Evolutionary conservation across 345 rosid genomes (phyloP).

Genomic region (Salix brachista): DNA sequence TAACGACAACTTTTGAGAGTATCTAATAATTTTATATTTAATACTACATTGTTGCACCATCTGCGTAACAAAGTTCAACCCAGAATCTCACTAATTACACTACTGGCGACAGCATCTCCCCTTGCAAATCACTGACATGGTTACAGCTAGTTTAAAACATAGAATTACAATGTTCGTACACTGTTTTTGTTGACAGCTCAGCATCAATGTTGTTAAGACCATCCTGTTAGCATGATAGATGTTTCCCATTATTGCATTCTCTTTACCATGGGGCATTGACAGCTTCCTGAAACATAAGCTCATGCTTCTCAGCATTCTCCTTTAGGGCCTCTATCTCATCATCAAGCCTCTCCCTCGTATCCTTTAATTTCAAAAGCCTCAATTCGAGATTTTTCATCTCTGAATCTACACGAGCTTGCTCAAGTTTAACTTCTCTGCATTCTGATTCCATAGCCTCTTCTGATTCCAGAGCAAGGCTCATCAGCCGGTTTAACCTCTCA

Average conservation of each 20-base stretch:
- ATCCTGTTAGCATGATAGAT: neutral
- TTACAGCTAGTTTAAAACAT: conserved; percentile 6
- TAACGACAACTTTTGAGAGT: no score
- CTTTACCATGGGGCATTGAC: conserved; percentile 35
- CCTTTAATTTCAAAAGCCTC: conserved; percentile 24
- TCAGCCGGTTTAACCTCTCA: conserved; percentile 29
- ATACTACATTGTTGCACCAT: neutral
- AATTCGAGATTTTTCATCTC: conserved; percentile 30
- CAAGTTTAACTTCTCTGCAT: conserved; percentile 15
- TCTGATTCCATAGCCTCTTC: conserved; percentile 25
- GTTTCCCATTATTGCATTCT: neutral
- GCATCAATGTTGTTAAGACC: neutral
- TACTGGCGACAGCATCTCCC: neutral
- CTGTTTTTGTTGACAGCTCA: neutral
- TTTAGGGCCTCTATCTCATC: conserved; percentile 26
- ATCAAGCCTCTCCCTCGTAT: conserved; percentile 23
- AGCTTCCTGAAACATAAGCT: conserved; percentile 25
- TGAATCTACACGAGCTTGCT: conserved; percentile 25
- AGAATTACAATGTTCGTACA: neutral
- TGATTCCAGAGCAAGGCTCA: conserved; percentile 26
- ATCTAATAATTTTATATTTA: no score
- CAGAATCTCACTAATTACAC: neutral
- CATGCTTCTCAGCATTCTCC: conserved; percentile 24
- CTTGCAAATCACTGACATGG: neutral
- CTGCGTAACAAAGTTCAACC: neutral